Conservation (phyloP, 2,329 filamentous ascomycete genomes). For the Neocatenulostroma microsporum region DNA sequence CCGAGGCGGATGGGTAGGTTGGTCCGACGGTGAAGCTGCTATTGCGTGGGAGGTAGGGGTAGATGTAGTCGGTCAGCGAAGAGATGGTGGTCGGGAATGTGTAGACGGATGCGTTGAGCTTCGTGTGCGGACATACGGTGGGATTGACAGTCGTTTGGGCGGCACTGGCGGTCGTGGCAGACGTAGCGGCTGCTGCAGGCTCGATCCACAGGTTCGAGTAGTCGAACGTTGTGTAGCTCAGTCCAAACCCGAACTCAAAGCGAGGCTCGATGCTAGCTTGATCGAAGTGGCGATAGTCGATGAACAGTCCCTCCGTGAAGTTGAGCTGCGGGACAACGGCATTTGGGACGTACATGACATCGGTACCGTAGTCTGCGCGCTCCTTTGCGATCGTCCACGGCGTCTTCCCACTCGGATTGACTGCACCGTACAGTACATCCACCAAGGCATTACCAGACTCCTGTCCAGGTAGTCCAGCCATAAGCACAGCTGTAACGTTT, state of each 20-base stretch:
- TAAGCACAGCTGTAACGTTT: conserved; percentile 57
- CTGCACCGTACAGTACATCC: conserved; percentile 50
- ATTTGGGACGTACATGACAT: conserved; percentile 1
- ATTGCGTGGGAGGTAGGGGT: conserved; percentile 3
- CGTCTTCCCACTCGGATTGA: conserved; percentile 50
- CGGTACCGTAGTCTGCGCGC: conserved; percentile 47
- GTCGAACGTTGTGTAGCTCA: conserved; percentile 21
- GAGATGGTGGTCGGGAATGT: conserved; percentile 5
- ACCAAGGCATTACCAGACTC: conserved; percentile 51
- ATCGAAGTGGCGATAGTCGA: conserved; percentile 41
- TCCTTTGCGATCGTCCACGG: conserved; percentile 55
- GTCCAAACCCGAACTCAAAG: conserved; percentile 38
- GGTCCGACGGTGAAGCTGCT: conserved; percentile 3
- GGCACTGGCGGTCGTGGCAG: conserved; percentile 41
- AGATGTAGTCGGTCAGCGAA: conserved; percentile 3
- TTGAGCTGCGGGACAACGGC: conserved; percentile 2
- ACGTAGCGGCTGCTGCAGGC: conserved; percentile 68
- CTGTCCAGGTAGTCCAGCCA: conserved; percentile 57
- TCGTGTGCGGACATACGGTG: not conserved
- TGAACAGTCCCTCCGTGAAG: conserved; percentile 37
- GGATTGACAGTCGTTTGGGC: conserved; percentile 3
- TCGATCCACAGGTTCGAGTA: conserved; percentile 60
- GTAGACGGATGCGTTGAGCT: conserved; percentile 3
- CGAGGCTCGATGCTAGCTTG: conserved; percentile 33
- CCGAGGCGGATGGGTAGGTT: conserved; percentile 2